These are phyloP conservation scores for Coffea canephora DNA, from an alignment of 257 asterid genomes.

Conservation along the genomic window DNA sequence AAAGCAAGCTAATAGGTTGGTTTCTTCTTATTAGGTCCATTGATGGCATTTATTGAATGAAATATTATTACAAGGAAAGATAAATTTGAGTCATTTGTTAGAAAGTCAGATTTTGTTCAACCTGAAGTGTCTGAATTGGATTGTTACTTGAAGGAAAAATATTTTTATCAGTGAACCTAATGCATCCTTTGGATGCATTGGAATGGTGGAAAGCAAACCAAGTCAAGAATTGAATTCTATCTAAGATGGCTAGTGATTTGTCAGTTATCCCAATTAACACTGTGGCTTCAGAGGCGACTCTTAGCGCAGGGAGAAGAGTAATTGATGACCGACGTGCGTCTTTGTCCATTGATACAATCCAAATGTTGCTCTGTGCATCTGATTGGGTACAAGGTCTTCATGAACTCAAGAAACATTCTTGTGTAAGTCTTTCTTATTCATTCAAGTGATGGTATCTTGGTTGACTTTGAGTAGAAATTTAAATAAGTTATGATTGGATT, in stretches of 20 bases:
- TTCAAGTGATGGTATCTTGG: too few relatives aligned
- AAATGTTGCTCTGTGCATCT: not conserved
- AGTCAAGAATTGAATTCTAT: not conserved
- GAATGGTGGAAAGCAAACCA: constrained; percentile 4
- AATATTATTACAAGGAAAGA: not conserved
- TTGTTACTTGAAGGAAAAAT: not conserved
- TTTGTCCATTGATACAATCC: not conserved
- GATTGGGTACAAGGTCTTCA: not conserved
- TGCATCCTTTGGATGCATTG: not conserved
- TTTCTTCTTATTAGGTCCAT: not conserved
- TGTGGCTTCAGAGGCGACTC: too few relatives aligned
- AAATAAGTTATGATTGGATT: too few relatives aligned
- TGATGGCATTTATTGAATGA: not conserved
- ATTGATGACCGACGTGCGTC: not conserved
- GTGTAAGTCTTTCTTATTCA: too few relatives aligned
- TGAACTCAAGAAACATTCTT: too few relatives aligned
- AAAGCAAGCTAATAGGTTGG: not conserved
- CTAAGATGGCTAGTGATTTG: not conserved
- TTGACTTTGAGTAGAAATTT: too few relatives aligned
- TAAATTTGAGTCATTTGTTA: not conserved
- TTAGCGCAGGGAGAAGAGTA: constrained; percentile 1
- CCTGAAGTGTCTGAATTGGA: not conserved
- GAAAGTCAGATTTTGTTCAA: not conserved
- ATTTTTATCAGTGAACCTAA: not conserved
- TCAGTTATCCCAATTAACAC: not conserved